Conservation (phyloP, 345 rosid species). For the Citrus trifoliata region DNA sequence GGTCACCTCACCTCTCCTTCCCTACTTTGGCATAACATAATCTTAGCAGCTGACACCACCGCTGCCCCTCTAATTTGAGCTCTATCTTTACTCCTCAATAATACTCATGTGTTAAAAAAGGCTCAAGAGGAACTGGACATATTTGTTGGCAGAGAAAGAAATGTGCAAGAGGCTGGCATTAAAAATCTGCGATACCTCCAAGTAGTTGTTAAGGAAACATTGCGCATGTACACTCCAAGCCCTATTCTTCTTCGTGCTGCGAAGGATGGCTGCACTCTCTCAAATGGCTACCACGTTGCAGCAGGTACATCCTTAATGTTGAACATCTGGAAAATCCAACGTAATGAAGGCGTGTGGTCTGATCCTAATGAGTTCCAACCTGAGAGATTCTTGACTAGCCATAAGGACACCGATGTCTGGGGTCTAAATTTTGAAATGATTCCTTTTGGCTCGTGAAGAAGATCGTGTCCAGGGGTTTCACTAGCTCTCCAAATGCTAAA, state of each 20-base stretch:
- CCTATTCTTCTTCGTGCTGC: constrained; percentile 20
- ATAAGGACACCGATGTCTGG: constrained; percentile 17
- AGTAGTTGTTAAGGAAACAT: constrained; percentile 35
- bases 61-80: constrained; percentile 25
- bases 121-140: constrained; percentile 26
- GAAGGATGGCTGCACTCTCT: neutral
- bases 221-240: constrained; percentile 30
- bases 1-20: neutral
- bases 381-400: constrained; percentile 33
- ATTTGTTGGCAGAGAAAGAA: constrained; percentile 15
- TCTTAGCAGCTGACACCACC: constrained; percentile 24
- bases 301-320: too few species aligned
- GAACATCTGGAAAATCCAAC: constrained; percentile 24
- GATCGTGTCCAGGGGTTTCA: constrained; percentile 31
- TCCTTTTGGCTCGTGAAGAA: constrained; percentile 39
- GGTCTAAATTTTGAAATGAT: constrained; percentile 34
- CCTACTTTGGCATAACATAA: constrained; percentile 16
- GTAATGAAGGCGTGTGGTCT: constrained; percentile 21
- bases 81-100: constrained; percentile 26
- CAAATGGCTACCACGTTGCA: too few species aligned
- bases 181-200: constrained; percentile 23
- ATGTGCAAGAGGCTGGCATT: neutral
- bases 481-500: constrained; percentile 33
- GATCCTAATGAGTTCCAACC: constrained; percentile 19
- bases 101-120: constrained; percentile 13